phyloP scores from a whole-genome alignment of 768 basidiomycete genomes.

The Phylloporus sp. region DNA sequence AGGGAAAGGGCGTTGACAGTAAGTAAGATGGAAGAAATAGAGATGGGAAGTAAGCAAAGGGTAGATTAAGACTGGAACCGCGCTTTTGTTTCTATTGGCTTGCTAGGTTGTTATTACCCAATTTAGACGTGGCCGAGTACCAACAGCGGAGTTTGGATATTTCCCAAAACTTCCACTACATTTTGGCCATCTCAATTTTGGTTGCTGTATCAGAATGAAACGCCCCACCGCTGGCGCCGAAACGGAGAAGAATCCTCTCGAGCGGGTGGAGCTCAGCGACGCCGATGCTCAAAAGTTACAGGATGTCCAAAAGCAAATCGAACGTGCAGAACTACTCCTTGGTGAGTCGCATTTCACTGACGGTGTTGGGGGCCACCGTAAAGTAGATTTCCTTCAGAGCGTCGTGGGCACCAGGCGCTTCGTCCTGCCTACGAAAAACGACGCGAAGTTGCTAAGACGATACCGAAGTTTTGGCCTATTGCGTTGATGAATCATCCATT shows the following conservation, averaged over 20 bases:
- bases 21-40: slow-evolving; percentile 60
- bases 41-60: slow-evolving; percentile 79
- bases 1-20: slow-evolving; percentile 33
- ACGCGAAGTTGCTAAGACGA: slow-evolving; percentile 57
- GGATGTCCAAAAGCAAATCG: slow-evolving; percentile 60
- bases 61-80: slow-evolving; percentile 45
- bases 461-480: slow-evolving; percentile 82
- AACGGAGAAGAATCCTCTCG: slow-evolving; percentile 63
- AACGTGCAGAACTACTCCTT: slow-evolving; percentile 64
- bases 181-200: slow-evolving; percentile 6
- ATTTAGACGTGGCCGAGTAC: slow-evolving; percentile 4
- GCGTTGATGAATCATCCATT: slow-evolving; percentile 70
- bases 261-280: slow-evolving; percentile 62
- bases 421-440: slow-evolving; percentile 65
- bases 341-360: slow-evolving; percentile 43
- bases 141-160: slow-evolving; percentile 30
- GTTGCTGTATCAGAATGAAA: slow-evolving; percentile 38
- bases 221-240: slow-evolving; percentile 78
- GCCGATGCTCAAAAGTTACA: slow-evolving; percentile 69
- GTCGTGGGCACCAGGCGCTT: slow-evolving; percentile 53
- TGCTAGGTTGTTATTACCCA: slow-evolving; percentile 7
- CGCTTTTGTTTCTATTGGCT: neutral
- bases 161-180: slow-evolving; percentile 19
- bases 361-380: slow-evolving; percentile 1
- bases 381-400: slow-evolving; percentile 43